Evolutionary conservation across 2,329 filamentous ascomycete genomes (phyloP), one percentile per base, ranked within the genome.

Genomic region (Apiospora malaysiana): DNA sequence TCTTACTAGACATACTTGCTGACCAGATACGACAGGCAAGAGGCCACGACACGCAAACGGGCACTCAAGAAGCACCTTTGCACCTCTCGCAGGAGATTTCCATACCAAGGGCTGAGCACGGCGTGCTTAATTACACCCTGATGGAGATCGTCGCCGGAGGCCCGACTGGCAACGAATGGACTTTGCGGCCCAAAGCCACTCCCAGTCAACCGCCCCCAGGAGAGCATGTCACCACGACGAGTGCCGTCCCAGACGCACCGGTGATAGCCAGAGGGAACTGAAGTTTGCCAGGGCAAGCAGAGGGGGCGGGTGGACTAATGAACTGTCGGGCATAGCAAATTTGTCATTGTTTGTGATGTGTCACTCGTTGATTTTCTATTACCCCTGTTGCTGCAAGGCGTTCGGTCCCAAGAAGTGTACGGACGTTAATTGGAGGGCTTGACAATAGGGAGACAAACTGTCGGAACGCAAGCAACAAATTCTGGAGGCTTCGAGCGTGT

Each of bases 121-220:
- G 85, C 14, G 77, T 83, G 27, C 74, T 88, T 59, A 82, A 84
- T 70, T 88, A 88, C 75, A 82, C 81, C 10, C 71, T 85, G 68
- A 85, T 86, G 83, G 84, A 86, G 72, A 78, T 85, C 59, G 79
- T 83, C 49, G 81, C 81, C 51, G 78, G 80, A 21, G 78, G 77
- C 70, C 79, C 82, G 63, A 74, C 79, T 1, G 80, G 81, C 45
- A 79, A 81, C 70, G 77, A 83, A 72, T 83, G 82, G 81, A 79
- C 78, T 21, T 75, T 85, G 21, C 40, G 40, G 9, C 8, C 25
- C 23, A 78, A 78, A 46, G 79, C 81, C 72, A 81, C 81, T 70
- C 73, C 73, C 75, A 71, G 77, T 21, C 75, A 78, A 63, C 65
- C 12, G n/a, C n/a, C 23, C 16, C 18, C 16, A 40, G 16, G 3